Base-by-base conservation (phyloP, 2,329 filamentous ascomycete genomes). In the Pseudogymnoascus sp. region DNA sequence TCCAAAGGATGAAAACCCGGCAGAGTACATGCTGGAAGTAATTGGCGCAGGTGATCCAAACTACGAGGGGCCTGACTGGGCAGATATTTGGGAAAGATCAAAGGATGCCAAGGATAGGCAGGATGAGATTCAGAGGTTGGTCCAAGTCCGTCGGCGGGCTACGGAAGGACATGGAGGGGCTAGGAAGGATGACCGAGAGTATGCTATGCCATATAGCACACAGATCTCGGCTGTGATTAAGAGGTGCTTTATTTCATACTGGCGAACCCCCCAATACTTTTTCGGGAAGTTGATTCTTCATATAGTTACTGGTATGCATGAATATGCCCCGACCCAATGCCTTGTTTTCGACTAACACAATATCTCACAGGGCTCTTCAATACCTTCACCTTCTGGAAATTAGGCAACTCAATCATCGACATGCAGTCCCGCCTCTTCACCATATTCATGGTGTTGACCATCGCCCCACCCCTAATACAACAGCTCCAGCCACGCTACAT, bases 401-500 rank as follows among this genome's bases (percentile, higher is more conserved):
- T 88, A 0, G 82, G 82, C 0, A 76, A 81, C 63, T 77, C 81
- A 2, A 77, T 75, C 1, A 81, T 85, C 62, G 86, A 87, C 68
- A 84, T 87, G 78, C 87, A 89, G 72, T 86, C 84, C 38, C 80
- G 87, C 4, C 79, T 92, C 5, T 92, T 93, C 75, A 87, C 86
- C 11, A 79, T 88, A 62, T 92, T 92, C 74, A 85, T 91, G 81
- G 88, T 86, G 0, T 78, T 92, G 2, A 89, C 86, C 12, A 89
- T 93, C 66, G 81, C 82, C 0, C 88, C 89, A 0, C 87, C 88
- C 0, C 76, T 91, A 1, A 89, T 92, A 65, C 87, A 91, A 69
- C 88, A 91, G 67, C 78, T 92, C 0, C 87, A 91, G 68, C 89
- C 89, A 0, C 82, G 83, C 3, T 91, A 87, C 71, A 76, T 90